Percentiles rank a stretch among this genome's conserved stretches.
These are phyloP conservation scores for Suillus cothurnatus DNA, from an alignment of 768 basidiomycete genomes.

Conservation along the genomic window DNA sequence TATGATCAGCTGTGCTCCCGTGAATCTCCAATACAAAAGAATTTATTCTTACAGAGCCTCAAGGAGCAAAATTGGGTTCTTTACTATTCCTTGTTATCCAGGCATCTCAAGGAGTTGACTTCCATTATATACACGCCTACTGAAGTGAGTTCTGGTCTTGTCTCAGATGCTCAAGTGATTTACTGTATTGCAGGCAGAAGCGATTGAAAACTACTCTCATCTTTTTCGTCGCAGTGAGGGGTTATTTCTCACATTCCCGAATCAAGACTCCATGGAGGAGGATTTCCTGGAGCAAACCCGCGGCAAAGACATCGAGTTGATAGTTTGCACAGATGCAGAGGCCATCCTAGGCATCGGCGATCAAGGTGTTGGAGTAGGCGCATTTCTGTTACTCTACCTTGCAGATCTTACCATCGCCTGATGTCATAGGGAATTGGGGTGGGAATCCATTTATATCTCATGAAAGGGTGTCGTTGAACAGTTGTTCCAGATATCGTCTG, in stretches of 20 bases:
- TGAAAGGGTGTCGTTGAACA: slow-evolving; percentile 1
- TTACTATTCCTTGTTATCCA: slow-evolving; percentile 67
- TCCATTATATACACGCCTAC: slow-evolving; percentile 85
- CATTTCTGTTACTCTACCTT: slow-evolving; percentile 24
- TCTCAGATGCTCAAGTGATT: background rate
- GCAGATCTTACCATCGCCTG: slow-evolving; percentile 4
- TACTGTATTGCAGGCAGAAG: slow-evolving; percentile 58
- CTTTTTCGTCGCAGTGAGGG: slow-evolving; percentile 81
- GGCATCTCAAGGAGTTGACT: slow-evolving; percentile 58
- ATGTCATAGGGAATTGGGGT: slow-evolving; percentile 52
- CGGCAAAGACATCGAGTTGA: slow-evolving; percentile 66
- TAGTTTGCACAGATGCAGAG: slow-evolving; percentile 85
- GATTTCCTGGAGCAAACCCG: slow-evolving; percentile 70
- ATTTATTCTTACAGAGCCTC: slow-evolving; percentile 74
- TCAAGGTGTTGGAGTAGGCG: slow-evolving; percentile 68
- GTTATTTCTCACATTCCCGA: slow-evolving; percentile 63
- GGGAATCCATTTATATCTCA: slow-evolving; percentile 16
- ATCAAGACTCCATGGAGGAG: slow-evolving; percentile 71
- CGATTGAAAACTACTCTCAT: slow-evolving; percentile 83
- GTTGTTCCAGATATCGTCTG: slow-evolving; percentile 60
- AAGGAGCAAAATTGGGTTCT: slow-evolving; percentile 83
- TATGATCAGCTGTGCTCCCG: slow-evolving; percentile 57
- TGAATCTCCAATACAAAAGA: slow-evolving; percentile 55
- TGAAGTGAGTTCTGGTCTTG: slow-evolving; percentile 46
- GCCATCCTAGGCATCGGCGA: slow-evolving; percentile 82